A percentile compares a stretch with the other conserved stretches of the same genome.
Conservation (phyloP, 257 asterid species). For the Leptodermis oblonga region DNA sequence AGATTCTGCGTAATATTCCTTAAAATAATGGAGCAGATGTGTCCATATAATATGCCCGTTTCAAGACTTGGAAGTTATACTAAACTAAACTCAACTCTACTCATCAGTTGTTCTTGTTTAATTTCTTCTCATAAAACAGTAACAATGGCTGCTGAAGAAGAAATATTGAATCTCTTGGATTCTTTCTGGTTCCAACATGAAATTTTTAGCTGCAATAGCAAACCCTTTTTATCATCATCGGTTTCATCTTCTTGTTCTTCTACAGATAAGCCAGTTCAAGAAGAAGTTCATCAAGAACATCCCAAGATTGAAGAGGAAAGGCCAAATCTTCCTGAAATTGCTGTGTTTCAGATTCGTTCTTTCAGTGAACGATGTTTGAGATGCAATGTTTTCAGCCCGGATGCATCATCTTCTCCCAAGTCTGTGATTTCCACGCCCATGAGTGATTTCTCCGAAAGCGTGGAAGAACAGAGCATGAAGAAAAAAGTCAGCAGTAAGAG, state of each 20-base stretch:
- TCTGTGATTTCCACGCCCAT: constrained; percentile 31
- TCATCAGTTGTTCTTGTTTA: too few species aligned
- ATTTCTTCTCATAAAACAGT: constrained; percentile 6
- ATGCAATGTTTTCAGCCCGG: not conserved
- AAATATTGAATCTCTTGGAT: constrained; percentile 51
- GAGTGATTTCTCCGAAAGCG: constrained; percentile 14
- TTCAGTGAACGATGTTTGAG: constrained; percentile 12
- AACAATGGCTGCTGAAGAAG: constrained; percentile 52
- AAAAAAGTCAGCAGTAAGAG: not conserved
- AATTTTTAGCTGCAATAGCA: constrained; percentile 18
- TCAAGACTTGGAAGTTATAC: not conserved
- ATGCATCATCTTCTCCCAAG: constrained; percentile 23
- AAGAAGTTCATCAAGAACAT: constrained; percentile 6
- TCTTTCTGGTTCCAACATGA: constrained; percentile 48
- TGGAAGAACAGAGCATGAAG: not conserved
- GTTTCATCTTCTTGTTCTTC: not conserved
- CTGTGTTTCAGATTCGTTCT: constrained; percentile 10
- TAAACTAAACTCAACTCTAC: too few species aligned
- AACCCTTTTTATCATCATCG: not conserved
- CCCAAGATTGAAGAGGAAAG: constrained; percentile 16
- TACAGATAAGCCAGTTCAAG: not conserved
- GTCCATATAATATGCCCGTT: not conserved
- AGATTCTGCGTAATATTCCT: constrained; percentile 20
- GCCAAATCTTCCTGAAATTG: constrained; percentile 11
- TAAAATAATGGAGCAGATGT: not conserved